Percentiles rank a stretch among this genome's conserved stretches.
Conservation (phyloP, 306 rosid genomes). For the Casuarina equisetifolia region DNA sequence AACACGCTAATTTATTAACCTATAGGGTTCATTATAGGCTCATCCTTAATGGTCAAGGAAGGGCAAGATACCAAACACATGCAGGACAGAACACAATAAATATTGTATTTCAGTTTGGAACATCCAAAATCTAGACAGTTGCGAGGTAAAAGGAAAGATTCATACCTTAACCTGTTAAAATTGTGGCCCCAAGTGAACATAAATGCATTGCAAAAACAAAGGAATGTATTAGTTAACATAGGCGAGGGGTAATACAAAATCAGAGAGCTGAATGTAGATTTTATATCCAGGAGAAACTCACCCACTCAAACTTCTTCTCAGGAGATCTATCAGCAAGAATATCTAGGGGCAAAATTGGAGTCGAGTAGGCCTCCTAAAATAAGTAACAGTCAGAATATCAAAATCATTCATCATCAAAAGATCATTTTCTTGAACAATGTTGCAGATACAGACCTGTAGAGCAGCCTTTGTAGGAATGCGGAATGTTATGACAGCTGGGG, state of each 20-base stretch:
- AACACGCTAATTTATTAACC: neutral
- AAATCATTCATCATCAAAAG: neutral
- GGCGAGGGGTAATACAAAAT: constrained; percentile 11
- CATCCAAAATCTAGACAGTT: constrained; percentile 7
- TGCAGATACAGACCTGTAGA: constrained; percentile 60
- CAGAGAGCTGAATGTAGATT: constrained; percentile 20
- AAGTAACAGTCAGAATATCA: constrained; percentile 19
- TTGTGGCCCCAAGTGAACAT: constrained; percentile 26
- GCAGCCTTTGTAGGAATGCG: constrained; percentile 88
- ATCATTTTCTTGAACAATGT: neutral
- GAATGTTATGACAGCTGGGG: constrained; percentile 82
- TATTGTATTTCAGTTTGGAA: constrained; percentile 7
- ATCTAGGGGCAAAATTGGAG: constrained; percentile 86
- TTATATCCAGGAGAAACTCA: constrained; percentile 36
- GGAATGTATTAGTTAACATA: constrained; percentile 36
- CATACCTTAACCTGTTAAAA: constrained; percentile 83
- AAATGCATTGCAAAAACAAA: constrained; percentile 46
- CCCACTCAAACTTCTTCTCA: constrained; percentile 87
- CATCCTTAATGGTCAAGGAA: neutral
- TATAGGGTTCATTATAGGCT: neutral
- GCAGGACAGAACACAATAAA: neutral
- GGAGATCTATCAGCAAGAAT: constrained; percentile 88
- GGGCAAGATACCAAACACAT: neutral
- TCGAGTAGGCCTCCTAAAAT: constrained; percentile 71
- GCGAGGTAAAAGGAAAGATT: constrained; percentile 9